Percentiles rank a stretch among this genome's conserved stretches.
Evolutionary conservation across 805 yeast genomes (phyloP).

Genomic region (Candida cerambycidarum): DNA sequence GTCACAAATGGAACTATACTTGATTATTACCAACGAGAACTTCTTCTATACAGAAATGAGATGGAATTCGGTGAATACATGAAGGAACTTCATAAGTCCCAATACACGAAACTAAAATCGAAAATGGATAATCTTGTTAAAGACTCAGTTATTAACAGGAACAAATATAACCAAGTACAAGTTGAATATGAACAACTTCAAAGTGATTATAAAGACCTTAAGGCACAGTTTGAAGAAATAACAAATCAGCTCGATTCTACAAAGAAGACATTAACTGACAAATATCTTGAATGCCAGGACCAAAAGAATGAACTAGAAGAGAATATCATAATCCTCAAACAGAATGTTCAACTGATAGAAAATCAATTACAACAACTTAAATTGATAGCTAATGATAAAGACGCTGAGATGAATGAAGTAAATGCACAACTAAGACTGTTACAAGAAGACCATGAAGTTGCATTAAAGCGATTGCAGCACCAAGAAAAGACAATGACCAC

Average conservation of each 20-base stretch:
- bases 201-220: constrained; percentile 4
- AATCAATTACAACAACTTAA: constrained; percentile 14
- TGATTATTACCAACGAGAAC: constrained; percentile 57
- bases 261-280: constrained; percentile 13
- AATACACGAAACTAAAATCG: constrained; percentile 13
- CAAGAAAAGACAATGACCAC: no score
- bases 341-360: not conserved
- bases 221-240: constrained; percentile 12
- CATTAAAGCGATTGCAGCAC: not conserved
- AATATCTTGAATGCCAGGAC: constrained; percentile 1
- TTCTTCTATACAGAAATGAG: constrained; percentile 57
- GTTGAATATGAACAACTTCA: constrained; percentile 3
- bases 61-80: constrained; percentile 57
- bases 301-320: constrained; percentile 3
- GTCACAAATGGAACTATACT: constrained; percentile 21
- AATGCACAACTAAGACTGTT: constrained; percentile 16
- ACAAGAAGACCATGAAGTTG: constrained; percentile 8
- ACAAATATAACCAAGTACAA: constrained; percentile 3
- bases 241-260: constrained; percentile 8
- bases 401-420: constrained; percentile 21
- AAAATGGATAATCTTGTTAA: constrained; percentile 13
- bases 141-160: constrained; percentile 6
- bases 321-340: not conserved
- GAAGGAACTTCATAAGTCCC: constrained; percentile 34
- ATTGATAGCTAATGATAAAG: constrained; percentile 22